Evolutionary conservation across 1,139 yeast genomes (phyloP).

Genomic region (Kodamaea alishanica): DNA sequence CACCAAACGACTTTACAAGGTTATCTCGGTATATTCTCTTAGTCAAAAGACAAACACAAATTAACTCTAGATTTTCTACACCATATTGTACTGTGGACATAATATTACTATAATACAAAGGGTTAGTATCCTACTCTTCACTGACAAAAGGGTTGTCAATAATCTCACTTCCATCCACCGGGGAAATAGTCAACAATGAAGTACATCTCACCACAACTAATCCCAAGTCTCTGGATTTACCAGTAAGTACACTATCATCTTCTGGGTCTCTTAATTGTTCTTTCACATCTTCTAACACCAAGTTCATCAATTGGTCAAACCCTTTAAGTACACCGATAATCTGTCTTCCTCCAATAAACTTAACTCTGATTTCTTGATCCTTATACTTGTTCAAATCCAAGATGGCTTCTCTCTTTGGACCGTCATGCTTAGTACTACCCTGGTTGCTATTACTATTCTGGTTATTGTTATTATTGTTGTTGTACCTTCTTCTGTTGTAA

Average conservation of each 20-base stretch:
- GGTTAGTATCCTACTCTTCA: constrained; percentile 13
- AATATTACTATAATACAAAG: too few relatives aligned
- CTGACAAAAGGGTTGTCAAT: constrained; percentile 67
- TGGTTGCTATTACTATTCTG: constrained; percentile 19
- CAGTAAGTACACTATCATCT: constrained; percentile 48
- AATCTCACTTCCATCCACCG: constrained; percentile 76
- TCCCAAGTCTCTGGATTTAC: constrained; percentile 54
- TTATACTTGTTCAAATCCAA: constrained; percentile 75
- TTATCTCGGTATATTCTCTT: too few relatives aligned
- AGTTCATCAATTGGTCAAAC: constrained; percentile 87
- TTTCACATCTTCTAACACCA: constrained; percentile 80
- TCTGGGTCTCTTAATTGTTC: constrained; percentile 69
- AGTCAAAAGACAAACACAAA: too few relatives aligned
- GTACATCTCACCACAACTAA: constrained; percentile 88
- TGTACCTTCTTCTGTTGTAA: constrained; percentile 24
- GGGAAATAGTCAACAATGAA: constrained; percentile 72
- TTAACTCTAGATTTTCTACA: too few relatives aligned
- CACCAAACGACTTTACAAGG: too few relatives aligned
- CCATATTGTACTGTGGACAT: too few relatives aligned
- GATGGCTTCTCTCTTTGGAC: constrained; percentile 88
- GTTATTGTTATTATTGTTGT: constrained; percentile 16
- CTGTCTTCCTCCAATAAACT: constrained; percentile 83
- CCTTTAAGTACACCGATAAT: constrained; percentile 81
- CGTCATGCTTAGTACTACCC: constrained; percentile 49
- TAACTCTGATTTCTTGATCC: constrained; percentile 70